These are phyloP conservation scores for Picochlorum sp. DNA, from an alignment of 139 green algal genomes.

Conservation along the genomic window DNA sequence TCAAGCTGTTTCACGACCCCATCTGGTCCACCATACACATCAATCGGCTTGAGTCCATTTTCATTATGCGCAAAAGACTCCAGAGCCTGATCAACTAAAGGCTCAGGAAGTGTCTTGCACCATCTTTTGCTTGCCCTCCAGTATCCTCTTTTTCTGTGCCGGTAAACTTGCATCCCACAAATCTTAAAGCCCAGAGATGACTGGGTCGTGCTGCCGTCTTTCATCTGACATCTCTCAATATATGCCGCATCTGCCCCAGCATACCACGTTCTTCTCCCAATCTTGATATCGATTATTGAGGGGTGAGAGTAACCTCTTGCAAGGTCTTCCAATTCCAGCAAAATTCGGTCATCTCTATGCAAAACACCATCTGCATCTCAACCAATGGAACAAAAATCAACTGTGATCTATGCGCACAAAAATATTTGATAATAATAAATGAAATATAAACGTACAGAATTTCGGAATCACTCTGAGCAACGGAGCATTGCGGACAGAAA, in stretches of 20 bases:
- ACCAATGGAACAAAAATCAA: too few species aligned
- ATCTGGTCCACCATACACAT: constrained; percentile 35
- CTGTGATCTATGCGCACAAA: neutral
- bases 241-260: constrained; percentile 32
- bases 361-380: too few species aligned
- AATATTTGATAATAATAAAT: neutral
- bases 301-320: constrained; percentile 42
- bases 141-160: constrained; percentile 28
- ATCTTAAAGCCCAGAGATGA: constrained; percentile 64
- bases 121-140: constrained; percentile 51
- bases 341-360: constrained; percentile 12
- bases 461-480: constrained; percentile 39
- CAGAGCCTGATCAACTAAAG: constrained; percentile 47
- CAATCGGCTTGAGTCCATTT: constrained; percentile 22
- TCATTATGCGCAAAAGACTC: constrained; percentile 56
- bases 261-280: constrained; percentile 56
- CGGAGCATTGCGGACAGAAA: constrained; percentile 30
- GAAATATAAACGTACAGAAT: constrained; percentile 52
- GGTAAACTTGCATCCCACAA: constrained; percentile 64
- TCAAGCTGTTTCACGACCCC: constrained; percentile 51
- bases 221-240: constrained; percentile 53
- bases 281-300: constrained; percentile 68
- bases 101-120: constrained; percentile 55
- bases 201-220: constrained; percentile 66
- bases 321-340: constrained; percentile 65